Conservation (phyloP, 306 rosid genomes). For the Prunus mira region DNA sequence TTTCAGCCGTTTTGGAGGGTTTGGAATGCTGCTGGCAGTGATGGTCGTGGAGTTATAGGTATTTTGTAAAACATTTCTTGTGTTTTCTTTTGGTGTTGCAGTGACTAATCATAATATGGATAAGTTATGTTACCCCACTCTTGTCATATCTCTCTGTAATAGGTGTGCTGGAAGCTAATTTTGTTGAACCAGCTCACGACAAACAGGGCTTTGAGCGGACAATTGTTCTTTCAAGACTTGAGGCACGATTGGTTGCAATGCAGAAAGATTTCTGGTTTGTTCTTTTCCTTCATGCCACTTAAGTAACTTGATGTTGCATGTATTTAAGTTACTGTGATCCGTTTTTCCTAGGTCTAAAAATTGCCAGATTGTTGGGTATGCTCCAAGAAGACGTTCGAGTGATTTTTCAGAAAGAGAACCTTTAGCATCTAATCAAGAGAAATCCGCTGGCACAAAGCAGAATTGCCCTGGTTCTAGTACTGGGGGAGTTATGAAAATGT, state of each 20-base stretch:
- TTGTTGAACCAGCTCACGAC: conserved; percentile 96
- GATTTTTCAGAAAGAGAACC: conserved; percentile 32
- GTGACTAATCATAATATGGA: background rate
- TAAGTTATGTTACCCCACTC: background rate
- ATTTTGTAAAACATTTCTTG: background rate
- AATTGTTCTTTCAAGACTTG: conserved; percentile 72
- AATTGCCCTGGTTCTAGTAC: conserved; percentile 18
- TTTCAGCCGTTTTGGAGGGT: conserved; percentile 94
- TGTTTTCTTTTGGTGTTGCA: background rate
- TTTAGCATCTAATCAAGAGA: conserved; percentile 22
- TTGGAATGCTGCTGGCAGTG: conserved; percentile 97
- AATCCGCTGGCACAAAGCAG: conserved; percentile 5
- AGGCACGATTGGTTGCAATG: conserved; percentile 55
- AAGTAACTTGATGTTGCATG: background rate
- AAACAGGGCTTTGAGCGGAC: conserved; percentile 96
- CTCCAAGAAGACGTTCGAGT: conserved; percentile 30
- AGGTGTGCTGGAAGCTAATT: conserved; percentile 97
- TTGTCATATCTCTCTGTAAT: conserved; percentile 4
- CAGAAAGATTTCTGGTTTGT: conserved; percentile 77
- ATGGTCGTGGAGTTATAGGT: conserved; percentile 97
- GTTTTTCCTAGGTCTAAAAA: conserved; percentile 43
- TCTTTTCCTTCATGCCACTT: background rate
- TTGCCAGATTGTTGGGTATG: conserved; percentile 75
- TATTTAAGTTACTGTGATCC: background rate
- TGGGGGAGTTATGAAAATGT: background rate